Evolutionary conservation across 352 stramenopile species (phyloP).

Genomic region (Nothophytophthora sp.): DNA sequence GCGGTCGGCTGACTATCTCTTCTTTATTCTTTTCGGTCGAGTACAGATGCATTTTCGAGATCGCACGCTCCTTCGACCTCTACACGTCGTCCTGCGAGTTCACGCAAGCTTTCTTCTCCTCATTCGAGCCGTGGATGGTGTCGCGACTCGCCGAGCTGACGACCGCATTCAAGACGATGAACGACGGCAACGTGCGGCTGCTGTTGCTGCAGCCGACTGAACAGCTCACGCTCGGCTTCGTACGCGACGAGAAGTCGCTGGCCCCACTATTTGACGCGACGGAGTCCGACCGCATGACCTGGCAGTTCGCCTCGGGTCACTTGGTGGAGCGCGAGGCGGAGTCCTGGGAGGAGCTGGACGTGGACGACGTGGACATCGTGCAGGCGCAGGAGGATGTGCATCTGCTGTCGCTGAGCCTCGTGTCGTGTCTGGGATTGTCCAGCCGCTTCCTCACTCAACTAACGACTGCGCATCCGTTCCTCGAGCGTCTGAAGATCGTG

Average conservation of each 20-base stretch:
- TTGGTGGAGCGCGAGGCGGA: conserved; percentile 46
- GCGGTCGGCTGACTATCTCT: background rate
- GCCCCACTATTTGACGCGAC: conserved; percentile 34
- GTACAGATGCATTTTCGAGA: conserved; percentile 68
- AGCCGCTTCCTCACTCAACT: conserved; percentile 48
- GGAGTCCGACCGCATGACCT: conserved; percentile 43
- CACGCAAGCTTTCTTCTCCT: conserved; percentile 61
- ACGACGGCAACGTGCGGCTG: conserved; percentile 59
- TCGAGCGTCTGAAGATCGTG: conserved; percentile 63
- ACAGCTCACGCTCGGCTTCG: conserved; percentile 68
- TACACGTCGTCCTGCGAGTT: conserved; percentile 61
- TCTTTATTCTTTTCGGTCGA: background rate
- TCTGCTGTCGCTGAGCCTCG: conserved; percentile 61
- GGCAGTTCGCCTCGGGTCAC: conserved; percentile 29
- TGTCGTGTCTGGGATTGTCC: conserved; percentile 67
- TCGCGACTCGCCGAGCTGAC: conserved; percentile 59
- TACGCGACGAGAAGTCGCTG: conserved; percentile 60
- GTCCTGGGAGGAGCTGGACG: conserved; percentile 72
- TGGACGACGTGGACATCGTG: conserved; percentile 70
- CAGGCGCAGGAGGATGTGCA: conserved; percentile 52
- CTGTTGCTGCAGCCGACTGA: conserved; percentile 60
- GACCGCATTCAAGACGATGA: conserved; percentile 75
- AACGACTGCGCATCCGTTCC: conserved; percentile 40
- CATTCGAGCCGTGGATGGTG: conserved; percentile 81
- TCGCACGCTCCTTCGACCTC: conserved; percentile 74